Evolutionary conservation across 2,329 filamentous ascomycete genomes (phyloP), one percentile per base, ranked within the genome.

Genomic region (Monosporascus sp.): DNA sequence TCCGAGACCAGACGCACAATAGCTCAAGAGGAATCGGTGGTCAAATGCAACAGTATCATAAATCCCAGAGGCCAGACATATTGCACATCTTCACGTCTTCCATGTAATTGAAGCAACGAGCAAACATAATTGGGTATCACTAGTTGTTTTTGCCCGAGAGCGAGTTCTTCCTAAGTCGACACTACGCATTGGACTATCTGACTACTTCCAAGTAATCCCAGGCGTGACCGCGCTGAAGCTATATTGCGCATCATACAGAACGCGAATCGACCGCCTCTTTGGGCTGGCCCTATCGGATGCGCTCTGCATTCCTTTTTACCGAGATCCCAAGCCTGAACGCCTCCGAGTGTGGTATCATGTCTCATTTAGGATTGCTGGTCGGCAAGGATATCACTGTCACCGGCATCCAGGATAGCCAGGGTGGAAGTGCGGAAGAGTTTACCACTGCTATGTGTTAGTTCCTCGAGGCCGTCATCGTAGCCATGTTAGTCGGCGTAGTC

Each of bases 391-490:
- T 99, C 94, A 66, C 91, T 96, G 86, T 97, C 89, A 86, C 93
- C 94, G 74, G 92, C 91, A 78, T 99, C 94, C 65, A 97, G 81
- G 73, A 97, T 88, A 68, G 92, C 87, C 89, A 99, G 95, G 78
- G 92, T 96, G 65, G 90, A 93, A 86, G 90, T 96, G 68, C 91
- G 86, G 88, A 96, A 99, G 73, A 99, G 88, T 84, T 97, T 97
- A 83, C 94, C 94, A 81, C 40, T 43, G 18, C 9, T 6, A 6
- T 24, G 18, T 14, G 40, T 43, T 43, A 43, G 40, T 24, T 20
- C 31, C 31, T 35, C 18, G 17, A 43, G 18, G 8, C 22, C 40
- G 40, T 43, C 11, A 43, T 9, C 14, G 40, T 20, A 43, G 18
- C 8, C 40, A 14, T 15, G 40, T 43, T 43, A 14, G 18, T 18